Evolutionary conservation across 2,329 filamentous ascomycete species (phyloP), one percentile per base, ranked within the genome.

Genomic region (Pyrenophora tritici-repentis): DNA sequence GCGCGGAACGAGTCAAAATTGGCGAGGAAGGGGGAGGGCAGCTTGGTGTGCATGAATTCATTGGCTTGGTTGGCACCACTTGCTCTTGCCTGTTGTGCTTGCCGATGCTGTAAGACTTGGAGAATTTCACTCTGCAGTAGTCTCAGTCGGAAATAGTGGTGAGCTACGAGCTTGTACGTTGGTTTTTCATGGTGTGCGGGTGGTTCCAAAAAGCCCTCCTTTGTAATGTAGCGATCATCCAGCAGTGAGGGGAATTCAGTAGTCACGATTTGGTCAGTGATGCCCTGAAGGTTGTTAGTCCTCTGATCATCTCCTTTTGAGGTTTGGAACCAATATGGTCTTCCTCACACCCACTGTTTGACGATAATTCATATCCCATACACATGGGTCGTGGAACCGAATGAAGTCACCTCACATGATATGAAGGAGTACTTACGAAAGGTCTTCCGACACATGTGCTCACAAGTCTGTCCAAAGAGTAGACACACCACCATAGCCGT

Each of bases 401-500:
- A 47, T 5, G 24, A 35, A 37, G 16, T 6, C 18, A 20, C 18
- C 16, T 18, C 34, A 22, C 17, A 12, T 13, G 14, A 37, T 29
- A 29, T 22, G 36, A 40, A 36, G 31, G 29, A 18, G 47, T 24
- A 61, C 63, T 66, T 44, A 66, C 92, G 66, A 97, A 95, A 6
- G 93, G 94, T 47, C 93, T 82, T 32, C 93, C 93, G 20, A 97
- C 93, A 63, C 92, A 97, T 17, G 91, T 92, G 66, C 91, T 94
- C 42, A 97, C 93, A 4, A 97, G 85, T n/a, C 93, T 85, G 73
- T 97, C 93, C 47, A 97, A 85, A 4, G 90, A 93, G 74, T 97
- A 97, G 1, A 92, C 92, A 75, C 91, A 96, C 93, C 94, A 97
- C 91, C 92, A 97, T 12, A 97, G 79, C 26, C 93, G 84, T 49